Evolutionary conservation across 2,329 filamentous ascomycete genomes (phyloP).

Genomic region (Tricladium varicosporioides): DNA sequence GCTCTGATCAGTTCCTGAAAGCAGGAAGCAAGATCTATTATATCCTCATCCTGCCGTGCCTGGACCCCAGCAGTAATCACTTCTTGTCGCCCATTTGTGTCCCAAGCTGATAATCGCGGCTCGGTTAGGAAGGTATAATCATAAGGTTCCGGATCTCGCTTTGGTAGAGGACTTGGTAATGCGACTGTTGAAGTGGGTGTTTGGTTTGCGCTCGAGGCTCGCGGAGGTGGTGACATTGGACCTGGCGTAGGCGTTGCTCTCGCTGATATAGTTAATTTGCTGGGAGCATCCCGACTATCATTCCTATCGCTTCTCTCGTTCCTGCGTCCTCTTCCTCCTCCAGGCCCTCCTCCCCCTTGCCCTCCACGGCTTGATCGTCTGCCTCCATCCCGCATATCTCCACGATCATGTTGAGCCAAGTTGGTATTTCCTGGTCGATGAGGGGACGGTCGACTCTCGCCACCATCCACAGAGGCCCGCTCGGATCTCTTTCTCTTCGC

Average conservation of each 20-base stretch:
- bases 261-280: slow-evolving; percentile 27
- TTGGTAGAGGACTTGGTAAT: slow-evolving; percentile 32
- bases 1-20: slow-evolving; percentile 85
- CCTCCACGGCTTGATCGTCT: slow-evolving; percentile 47
- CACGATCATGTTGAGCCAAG: slow-evolving; percentile 57
- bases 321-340: slow-evolving; percentile 29
- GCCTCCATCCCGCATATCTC: slow-evolving; percentile 46
- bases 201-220: slow-evolving; percentile 29
- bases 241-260: slow-evolving; percentile 33
- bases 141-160: slow-evolving; percentile 43
- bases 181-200: slow-evolving; percentile 28
- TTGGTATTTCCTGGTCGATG: slow-evolving; percentile 58
- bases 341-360: slow-evolving; percentile 28
- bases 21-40: slow-evolving; percentile 65
- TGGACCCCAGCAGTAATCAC: slow-evolving; percentile 64
- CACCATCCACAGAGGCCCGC: slow-evolving; percentile 38
- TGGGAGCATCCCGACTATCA: slow-evolving; percentile 28
- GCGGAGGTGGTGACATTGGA: slow-evolving; percentile 34
- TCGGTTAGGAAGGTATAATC: slow-evolving; percentile 76
- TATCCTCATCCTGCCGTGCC: slow-evolving; percentile 66
- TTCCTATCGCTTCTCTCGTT: slow-evolving; percentile 21
- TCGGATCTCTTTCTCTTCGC: slow-evolving; percentile 37
- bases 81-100: slow-evolving; percentile 60
- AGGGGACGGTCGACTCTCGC: slow-evolving; percentile 54
- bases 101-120: slow-evolving; percentile 66